These are phyloP conservation scores for Podila horticola DNA, from an alignment of 192 early-diverging fungal genomes.

Conservation along the genomic window DNA sequence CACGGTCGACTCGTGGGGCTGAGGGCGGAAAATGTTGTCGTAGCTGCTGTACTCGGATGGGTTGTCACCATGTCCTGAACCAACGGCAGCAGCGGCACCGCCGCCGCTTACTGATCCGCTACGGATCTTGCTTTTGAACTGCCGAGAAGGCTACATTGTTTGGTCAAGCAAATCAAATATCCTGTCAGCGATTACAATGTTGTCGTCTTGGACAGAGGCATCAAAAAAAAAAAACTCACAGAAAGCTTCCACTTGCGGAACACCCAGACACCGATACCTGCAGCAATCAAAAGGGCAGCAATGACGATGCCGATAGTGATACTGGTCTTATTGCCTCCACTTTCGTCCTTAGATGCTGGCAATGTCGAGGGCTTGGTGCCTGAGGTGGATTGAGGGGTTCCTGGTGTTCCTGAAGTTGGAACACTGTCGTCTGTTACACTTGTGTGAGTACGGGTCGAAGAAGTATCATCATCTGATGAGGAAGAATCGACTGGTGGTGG, in stretches of 20 bases:
- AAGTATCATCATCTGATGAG: not conserved
- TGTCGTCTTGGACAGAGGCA: not conserved
- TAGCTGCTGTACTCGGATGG: slow-evolving; percentile 14
- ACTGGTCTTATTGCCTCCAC: not conserved
- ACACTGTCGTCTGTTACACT: not conserved
- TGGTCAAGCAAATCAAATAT: not conserved
- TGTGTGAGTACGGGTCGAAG: not conserved
- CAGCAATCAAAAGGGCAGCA: slow-evolving; percentile 14
- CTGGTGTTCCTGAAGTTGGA: not conserved
- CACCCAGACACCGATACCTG: slow-evolving; percentile 43
- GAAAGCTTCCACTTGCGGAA: slow-evolving; percentile 51
- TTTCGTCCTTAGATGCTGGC: not conserved
- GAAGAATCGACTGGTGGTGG: not conserved
- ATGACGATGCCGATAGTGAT: slow-evolving; percentile 25
- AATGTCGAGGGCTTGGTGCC: not conserved
- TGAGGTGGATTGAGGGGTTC: not conserved
- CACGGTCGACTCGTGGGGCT: slow-evolving; percentile 1
- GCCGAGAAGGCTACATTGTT: slow-evolving; percentile 23
- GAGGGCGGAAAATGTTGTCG: slow-evolving; percentile 6
- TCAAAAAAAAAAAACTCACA: slow-evolving; percentile 8
- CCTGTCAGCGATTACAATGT: too few species aligned
- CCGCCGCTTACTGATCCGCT: not conserved
- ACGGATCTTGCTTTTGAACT: slow-evolving; percentile 36
- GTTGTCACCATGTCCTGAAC: not conserved
- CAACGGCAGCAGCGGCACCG: not conserved